Percentiles rank a stretch among this genome's conserved stretches.
Conservation (phyloP, 176 grass and related monocot genomes). For the Saccharum spontaneum region DNA sequence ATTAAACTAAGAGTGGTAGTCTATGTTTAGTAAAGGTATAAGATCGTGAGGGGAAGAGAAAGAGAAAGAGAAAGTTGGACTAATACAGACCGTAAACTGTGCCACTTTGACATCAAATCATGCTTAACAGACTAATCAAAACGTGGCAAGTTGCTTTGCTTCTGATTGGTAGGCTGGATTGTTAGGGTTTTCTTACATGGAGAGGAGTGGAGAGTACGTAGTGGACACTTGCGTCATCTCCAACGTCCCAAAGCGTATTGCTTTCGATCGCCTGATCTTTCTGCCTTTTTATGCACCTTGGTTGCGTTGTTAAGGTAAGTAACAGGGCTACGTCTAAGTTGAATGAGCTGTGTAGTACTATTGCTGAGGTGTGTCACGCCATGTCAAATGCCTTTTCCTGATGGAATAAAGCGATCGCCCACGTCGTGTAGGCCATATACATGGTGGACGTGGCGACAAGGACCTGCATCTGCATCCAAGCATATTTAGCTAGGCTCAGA, state of each 20-base stretch:
- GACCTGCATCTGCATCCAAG: background rate
- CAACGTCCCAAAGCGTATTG: constrained; percentile 19
- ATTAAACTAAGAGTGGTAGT: background rate
- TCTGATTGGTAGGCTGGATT: background rate
- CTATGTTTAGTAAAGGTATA: constrained; percentile 15
- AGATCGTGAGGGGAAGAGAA: background rate
- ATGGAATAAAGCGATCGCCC: constrained; percentile 6
- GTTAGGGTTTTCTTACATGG: background rate
- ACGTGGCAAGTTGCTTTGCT: constrained; percentile 22
- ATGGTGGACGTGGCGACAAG: background rate
- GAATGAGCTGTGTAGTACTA: background rate
- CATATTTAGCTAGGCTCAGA: background rate
- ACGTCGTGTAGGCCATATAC: background rate
- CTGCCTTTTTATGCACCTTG: constrained; percentile 10
- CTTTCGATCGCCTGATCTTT: background rate
- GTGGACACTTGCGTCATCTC: constrained; percentile 32
- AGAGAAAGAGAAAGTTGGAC: background rate
- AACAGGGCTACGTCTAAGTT: background rate
- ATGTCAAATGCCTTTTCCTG: background rate
- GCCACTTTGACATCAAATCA: background rate
- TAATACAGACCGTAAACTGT: constrained; percentile 7
- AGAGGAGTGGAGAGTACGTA: background rate
- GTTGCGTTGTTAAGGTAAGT: constrained; percentile 26
- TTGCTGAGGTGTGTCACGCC: constrained; percentile 35
- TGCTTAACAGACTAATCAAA: constrained; percentile 5